These are phyloP conservation scores for Neofusicoccum parvum DNA, from an alignment of 2,329 filamentous ascomycete species.

Conservation along the genomic window DNA sequence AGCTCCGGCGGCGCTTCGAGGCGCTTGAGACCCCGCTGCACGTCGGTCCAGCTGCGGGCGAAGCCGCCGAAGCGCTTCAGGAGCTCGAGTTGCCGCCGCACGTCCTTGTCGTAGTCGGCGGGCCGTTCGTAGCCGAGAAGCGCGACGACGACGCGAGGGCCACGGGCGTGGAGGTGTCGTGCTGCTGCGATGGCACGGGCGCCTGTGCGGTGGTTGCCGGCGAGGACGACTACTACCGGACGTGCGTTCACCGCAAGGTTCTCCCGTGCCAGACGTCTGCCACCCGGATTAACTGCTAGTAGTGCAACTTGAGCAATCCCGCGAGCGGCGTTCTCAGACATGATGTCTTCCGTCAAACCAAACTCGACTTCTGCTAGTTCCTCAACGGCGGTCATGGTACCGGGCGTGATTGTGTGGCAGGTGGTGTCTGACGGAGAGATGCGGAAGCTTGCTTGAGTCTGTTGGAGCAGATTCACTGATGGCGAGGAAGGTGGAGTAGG, in stretches of 20 bases:
- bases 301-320: constrained; percentile 85
- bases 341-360: constrained; percentile 83
- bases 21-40: constrained; percentile 55
- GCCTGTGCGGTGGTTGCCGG: constrained; percentile 91
- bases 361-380: constrained; percentile 87
- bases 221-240: constrained; percentile 73
- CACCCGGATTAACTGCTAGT: constrained; percentile 62
- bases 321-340: constrained; percentile 87
- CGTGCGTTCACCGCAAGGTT: constrained; percentile 46
- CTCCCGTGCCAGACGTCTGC: constrained; percentile 56
- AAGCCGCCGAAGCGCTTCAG: constrained; percentile 82
- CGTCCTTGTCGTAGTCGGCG: constrained; percentile 74
- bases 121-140: constrained; percentile 84
- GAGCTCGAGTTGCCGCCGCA: constrained; percentile 79
- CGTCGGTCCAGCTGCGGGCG: constrained; percentile 64
- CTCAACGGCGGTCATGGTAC: constrained; percentile 91
- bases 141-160: constrained; percentile 77
- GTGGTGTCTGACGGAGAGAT: constrained; percentile 57
- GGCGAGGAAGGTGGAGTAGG: constrained; percentile 41
- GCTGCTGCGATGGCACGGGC: constrained; percentile 82
- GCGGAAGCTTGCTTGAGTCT: constrained; percentile 41
- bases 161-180: constrained; percentile 82
- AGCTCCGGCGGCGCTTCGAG: constrained; percentile 70
- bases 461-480: constrained; percentile 24
- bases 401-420: constrained; percentile 63